Evolutionary conservation across 352 stramenopile genomes (phyloP).

Genomic region (Pythium scleroteichum): DNA sequence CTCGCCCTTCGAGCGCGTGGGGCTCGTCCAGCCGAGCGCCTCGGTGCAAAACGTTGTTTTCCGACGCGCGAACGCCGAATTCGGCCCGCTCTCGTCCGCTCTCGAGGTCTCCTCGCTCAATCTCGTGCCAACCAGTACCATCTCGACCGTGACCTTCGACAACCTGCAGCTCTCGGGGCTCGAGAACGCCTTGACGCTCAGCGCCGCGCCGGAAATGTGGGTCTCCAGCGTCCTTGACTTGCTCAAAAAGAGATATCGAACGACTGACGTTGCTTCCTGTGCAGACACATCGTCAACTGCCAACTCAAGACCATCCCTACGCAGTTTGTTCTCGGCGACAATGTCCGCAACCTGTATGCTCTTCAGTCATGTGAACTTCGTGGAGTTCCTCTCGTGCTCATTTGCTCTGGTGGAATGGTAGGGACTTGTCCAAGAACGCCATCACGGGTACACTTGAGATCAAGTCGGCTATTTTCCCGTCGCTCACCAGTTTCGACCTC

Average conservation of each 20-base stretch:
- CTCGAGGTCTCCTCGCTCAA: slow-evolving; percentile 74
- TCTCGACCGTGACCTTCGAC: slow-evolving; percentile 54
- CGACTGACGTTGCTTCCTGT: slow-evolving; percentile 3
- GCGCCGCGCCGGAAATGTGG: slow-evolving; percentile 53
- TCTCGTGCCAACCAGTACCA: slow-evolving; percentile 42
- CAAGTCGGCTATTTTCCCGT: slow-evolving; percentile 14
- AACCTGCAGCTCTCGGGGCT: slow-evolving; percentile 49
- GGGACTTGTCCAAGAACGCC: slow-evolving; percentile 25
- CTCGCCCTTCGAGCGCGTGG: slow-evolving; percentile 67
- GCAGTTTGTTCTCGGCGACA: slow-evolving; percentile 41
- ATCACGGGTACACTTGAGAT: slow-evolving; percentile 13
- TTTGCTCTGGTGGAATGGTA: slow-evolving; percentile 3
- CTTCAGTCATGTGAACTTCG: no score
- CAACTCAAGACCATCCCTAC: slow-evolving; percentile 60
- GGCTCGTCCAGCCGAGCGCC: slow-evolving; percentile 59
- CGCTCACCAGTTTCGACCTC: slow-evolving; percentile 19
- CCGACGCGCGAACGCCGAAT: slow-evolving; percentile 30
- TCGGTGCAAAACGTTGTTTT: slow-evolving; percentile 58
- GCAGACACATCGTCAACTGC: slow-evolving; percentile 70
- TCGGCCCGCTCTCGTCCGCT: slow-evolving; percentile 38
- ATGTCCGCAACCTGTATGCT: slow-evolving; percentile 59
- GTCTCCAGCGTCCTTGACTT: neutral
- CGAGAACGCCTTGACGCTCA: slow-evolving; percentile 54
- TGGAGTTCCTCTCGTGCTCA: neutral
- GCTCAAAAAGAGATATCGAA: neutral